phyloP scores from a whole-genome alignment of 169 alveolate genomes.

The Plasmodium cynomolgi region DNA sequence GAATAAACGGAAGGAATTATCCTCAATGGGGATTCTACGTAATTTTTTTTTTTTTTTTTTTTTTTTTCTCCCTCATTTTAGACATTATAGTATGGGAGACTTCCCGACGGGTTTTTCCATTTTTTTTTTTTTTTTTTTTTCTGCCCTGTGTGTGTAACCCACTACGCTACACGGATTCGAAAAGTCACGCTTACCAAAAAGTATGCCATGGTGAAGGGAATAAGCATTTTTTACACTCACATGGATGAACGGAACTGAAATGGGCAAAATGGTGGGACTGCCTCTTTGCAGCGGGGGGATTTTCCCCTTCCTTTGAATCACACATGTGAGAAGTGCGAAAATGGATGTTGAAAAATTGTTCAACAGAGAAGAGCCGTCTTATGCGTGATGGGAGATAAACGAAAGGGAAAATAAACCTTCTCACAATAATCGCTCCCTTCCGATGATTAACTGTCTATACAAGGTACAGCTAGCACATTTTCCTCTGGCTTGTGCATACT shows the following conservation, averaged over 20 bases:
- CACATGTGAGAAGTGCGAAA: neutral
- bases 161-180: neutral
- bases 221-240: neutral
- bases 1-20: neutral
- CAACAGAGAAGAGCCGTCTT: neutral
- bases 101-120: neutral
- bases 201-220: neutral
- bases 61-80: neutral
- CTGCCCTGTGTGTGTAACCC: neutral
- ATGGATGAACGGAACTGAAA: neutral
- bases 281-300: neutral
- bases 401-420: neutral
- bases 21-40: neutral
- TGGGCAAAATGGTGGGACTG: neutral
- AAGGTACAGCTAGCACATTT: neutral
- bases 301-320: neutral
- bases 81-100: neutral
- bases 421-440: neutral
- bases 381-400: neutral
- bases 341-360: neutral
- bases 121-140: neutral
- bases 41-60: neutral
- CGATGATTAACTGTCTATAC: neutral
- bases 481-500: neutral
- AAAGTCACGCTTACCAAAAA: neutral